phyloP scores from a whole-genome alignment of 352 stramenopile species.

The Phytophthora aleatoria region DNA sequence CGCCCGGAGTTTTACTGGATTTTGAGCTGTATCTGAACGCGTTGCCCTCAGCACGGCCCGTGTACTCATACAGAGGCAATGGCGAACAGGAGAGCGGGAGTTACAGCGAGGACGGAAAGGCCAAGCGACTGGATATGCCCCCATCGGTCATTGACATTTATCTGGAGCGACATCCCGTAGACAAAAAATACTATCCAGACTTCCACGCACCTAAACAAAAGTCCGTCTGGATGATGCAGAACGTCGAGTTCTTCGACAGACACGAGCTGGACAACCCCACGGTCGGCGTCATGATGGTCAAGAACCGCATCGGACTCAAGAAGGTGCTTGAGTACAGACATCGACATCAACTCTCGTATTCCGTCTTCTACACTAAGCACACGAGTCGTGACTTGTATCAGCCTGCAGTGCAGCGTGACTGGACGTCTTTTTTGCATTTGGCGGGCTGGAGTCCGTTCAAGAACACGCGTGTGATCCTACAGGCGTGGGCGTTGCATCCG shows the following conservation, averaged over 20 bases:
- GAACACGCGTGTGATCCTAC: constrained; percentile 75
- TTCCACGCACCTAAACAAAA: constrained; percentile 62
- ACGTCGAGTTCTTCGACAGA: constrained; percentile 84
- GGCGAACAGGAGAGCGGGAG: constrained; percentile 34
- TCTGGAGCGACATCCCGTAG: constrained; percentile 71
- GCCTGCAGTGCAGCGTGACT: constrained; percentile 60
- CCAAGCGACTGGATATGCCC: constrained; percentile 51
- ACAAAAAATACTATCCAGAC: constrained; percentile 74
- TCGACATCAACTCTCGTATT: constrained; percentile 76
- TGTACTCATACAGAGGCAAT: constrained; percentile 51
- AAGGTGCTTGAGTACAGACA: constrained; percentile 85
- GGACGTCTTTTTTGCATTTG: constrained; percentile 77
- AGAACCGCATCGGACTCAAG: constrained; percentile 80
- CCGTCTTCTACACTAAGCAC: constrained; percentile 85
- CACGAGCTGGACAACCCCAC: constrained; percentile 72
- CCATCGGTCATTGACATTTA: constrained; percentile 83
- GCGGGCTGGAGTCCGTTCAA: constrained; percentile 77
- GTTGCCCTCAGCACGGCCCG: constrained; percentile 65
- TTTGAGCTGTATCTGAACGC: constrained; percentile 78
- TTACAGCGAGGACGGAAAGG: constrained; percentile 8
- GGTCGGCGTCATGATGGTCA: constrained; percentile 84
- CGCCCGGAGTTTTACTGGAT: constrained; percentile 62
- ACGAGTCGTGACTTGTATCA: constrained; percentile 76
- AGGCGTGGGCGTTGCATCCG: constrained; percentile 69
- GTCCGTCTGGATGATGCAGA: constrained; percentile 88